Evolutionary conservation across 257 asterid genomes (phyloP).

Genomic region (Anisodus acutangulus): DNA sequence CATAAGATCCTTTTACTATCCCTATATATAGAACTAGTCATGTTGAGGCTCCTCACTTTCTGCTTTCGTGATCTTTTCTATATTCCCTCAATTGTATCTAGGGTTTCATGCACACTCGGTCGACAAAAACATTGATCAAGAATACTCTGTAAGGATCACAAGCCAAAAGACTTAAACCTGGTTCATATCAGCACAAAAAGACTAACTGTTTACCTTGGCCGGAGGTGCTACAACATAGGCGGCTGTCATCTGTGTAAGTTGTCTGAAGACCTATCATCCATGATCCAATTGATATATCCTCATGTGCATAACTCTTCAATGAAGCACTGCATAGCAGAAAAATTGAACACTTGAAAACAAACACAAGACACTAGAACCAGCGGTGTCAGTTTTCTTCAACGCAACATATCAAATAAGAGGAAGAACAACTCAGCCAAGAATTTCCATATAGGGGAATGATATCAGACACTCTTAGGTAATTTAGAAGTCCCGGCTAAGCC

Average conservation of each 20-base stretch:
- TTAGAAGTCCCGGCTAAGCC: neutral
- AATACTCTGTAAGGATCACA: neutral
- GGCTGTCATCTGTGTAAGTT: conserved; percentile 81
- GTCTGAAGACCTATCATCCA: conserved; percentile 96
- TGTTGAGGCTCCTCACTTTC: neutral
- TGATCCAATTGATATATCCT: conserved; percentile 85
- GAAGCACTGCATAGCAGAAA: conserved; percentile 65
- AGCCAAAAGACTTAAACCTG: conserved; percentile 1
- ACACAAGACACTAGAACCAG: conserved; percentile 2
- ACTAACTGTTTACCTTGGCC: conserved; percentile 58
- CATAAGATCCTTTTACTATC: conserved; percentile 10
- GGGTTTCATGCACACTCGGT: neutral
- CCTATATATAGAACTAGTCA: neutral
- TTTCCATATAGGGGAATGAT: neutral
- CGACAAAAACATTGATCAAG: conserved; percentile 12
- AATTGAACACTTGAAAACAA: conserved; percentile 1
- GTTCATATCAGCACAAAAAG: conserved; percentile 14
- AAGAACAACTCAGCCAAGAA: neutral
- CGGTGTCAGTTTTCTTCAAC: neutral
- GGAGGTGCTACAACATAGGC: conserved; percentile 70
- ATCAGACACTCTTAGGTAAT: conserved; percentile 5
- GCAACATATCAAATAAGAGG: conserved; percentile 10
- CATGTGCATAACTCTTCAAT: conserved; percentile 80
- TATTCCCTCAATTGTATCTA: conserved; percentile 6
- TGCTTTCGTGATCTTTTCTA: neutral